Evolutionary conservation across 1,284 basidiomycete species (phyloP).

Genomic region (Rugosomyces carneus): DNA sequence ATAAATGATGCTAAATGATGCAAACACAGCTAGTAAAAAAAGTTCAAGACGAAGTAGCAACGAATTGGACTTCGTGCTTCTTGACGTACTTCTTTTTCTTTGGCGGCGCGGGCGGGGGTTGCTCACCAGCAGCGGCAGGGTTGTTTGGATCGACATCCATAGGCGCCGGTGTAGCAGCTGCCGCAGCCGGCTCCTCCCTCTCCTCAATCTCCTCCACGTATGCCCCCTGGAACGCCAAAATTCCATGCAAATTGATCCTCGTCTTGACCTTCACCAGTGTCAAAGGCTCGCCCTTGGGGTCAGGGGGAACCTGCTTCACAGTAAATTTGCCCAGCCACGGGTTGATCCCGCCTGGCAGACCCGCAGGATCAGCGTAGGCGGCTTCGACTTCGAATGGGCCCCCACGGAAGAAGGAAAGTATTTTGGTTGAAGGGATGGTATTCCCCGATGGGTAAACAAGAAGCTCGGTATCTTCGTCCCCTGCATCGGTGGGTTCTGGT

Average conservation of each 20-base stretch:
- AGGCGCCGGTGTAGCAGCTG: conserved; percentile 25
- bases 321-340: conserved; percentile 79
- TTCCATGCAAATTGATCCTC: conserved; percentile 78
- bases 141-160: conserved; percentile 65
- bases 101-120: conserved; percentile 32
- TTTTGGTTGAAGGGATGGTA: conserved; percentile 84
- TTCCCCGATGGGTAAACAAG: conserved; percentile 83
- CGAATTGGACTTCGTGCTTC: conserved; percentile 77
- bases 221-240: conserved; percentile 79
- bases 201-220: conserved; percentile 84
- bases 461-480: conserved; percentile 83
- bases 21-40: no score
- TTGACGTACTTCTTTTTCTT: conserved; percentile 82
- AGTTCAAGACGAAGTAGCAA: conserved; percentile 58
- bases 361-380: conserved; percentile 63
- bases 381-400: conserved; percentile 84
- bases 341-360: conserved; percentile 73
- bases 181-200: conserved; percentile 53
- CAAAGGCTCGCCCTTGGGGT: conserved; percentile 59
- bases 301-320: conserved; percentile 72
- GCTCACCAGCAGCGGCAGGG: conserved; percentile 20
- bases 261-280: conserved; percentile 86
- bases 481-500: conserved; percentile 57
- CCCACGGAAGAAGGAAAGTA: conserved; percentile 90
- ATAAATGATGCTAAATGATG: no score